Conservation (phyloP, 2,329 filamentous ascomycete genomes). For the Ophiostoma novo-ulmi region DNA sequence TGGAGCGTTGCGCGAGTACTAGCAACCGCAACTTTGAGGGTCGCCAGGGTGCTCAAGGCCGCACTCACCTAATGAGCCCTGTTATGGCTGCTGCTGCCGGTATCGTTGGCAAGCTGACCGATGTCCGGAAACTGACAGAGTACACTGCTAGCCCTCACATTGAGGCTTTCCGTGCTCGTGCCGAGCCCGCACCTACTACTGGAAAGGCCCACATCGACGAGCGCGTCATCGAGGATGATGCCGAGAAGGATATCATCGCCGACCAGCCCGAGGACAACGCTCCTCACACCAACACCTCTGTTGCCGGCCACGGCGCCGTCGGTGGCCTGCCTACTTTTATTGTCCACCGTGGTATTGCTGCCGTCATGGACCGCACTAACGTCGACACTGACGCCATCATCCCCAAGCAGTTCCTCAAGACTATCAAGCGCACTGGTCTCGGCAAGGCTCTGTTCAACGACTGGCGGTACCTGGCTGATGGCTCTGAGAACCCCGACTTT, state of each 20-base stretch:
- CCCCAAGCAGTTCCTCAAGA: conserved; percentile 98
- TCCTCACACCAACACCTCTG: conserved; percentile 59
- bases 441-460: conserved; percentile 82
- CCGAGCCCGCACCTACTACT: conserved; percentile 25
- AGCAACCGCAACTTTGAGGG: conserved; percentile 98
- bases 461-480: conserved; percentile 70
- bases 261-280: conserved; percentile 59
- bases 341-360: conserved; percentile 77
- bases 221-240: conserved; percentile 46
- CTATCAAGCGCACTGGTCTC: conserved; percentile 94
- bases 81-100: conserved; percentile 92
- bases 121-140: conserved; percentile 73
- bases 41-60: conserved; percentile 82
- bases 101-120: conserved; percentile 83
- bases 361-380: conserved; percentile 80
- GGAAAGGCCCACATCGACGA: conserved; percentile 49
- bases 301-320: conserved; percentile 43
- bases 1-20: conserved; percentile 90
- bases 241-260: conserved; percentile 48
- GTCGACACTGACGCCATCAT: conserved; percentile 99
- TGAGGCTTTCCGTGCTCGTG: conserved; percentile 44
- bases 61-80: conserved; percentile 94
- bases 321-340: conserved; percentile 79
- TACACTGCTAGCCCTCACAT: conserved; percentile 58
- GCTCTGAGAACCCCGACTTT: conserved; percentile 72